Conservation (phyloP, 257 asterid species). For the Ballota nigra region DNA sequence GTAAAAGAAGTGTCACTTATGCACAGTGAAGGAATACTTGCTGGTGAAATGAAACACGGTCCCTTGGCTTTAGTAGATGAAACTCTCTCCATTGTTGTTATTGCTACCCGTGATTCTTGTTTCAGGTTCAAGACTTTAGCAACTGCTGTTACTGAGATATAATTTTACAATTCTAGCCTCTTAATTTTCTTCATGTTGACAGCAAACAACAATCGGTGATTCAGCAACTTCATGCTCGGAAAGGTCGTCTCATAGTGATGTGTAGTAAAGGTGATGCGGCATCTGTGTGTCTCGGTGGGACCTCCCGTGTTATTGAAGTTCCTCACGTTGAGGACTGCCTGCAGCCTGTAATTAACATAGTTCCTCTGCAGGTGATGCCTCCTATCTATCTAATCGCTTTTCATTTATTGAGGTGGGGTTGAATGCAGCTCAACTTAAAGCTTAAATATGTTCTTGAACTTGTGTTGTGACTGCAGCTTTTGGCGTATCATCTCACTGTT, state of each 20-base stretch:
- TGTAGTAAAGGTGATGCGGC: conserved; percentile 80
- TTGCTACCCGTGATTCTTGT: conserved; percentile 95
- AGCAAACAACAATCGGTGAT: conserved; percentile 97
- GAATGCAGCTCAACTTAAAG: neutral
- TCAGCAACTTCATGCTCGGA: conserved; percentile 98
- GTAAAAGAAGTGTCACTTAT: conserved; percentile 97
- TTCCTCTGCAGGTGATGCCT: conserved; percentile 81
- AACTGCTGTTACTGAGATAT: neutral
- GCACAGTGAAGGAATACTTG: conserved; percentile 99
- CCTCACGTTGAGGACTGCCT: conserved; percentile 90
- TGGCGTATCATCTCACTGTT: conserved; percentile 96
- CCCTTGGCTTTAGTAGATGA: conserved; percentile 97
- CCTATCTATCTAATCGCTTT: neutral
- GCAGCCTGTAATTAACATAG: conserved; percentile 89
- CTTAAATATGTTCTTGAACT: neutral
- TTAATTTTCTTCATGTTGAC: conserved; percentile 28
- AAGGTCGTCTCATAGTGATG: conserved; percentile 94
- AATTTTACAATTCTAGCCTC: neutral
- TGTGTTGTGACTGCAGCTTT: conserved; percentile 50
- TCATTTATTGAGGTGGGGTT: neutral
- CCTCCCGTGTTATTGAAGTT: conserved; percentile 92
- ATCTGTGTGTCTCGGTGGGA: conserved; percentile 75
- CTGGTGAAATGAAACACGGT: conserved; percentile 99
- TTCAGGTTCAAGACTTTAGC: conserved; percentile 58
- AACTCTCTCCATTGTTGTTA: conserved; percentile 83